phyloP scores from a whole-genome alignment of 345 rosid genomes.

The Corchorus olitorius region DNA sequence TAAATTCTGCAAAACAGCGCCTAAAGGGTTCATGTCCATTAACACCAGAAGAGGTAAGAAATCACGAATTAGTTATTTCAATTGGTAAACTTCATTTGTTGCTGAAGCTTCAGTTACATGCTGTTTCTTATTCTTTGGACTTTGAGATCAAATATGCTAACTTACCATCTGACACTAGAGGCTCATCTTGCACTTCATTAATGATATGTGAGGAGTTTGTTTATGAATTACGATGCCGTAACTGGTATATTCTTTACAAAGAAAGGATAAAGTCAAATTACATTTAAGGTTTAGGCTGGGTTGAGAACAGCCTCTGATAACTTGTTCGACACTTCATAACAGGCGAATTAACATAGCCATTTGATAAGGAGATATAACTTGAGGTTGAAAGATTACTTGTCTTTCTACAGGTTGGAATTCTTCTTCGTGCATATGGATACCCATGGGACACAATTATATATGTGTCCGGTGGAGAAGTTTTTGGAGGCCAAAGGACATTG shows the following conservation, averaged over 20 bases:
- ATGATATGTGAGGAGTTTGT: not conserved
- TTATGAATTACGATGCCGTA: not conserved
- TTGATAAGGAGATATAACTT: not conserved
- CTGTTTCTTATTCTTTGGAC: not conserved
- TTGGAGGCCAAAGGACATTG: slow-evolving; percentile 90
- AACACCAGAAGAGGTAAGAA: slow-evolving; percentile 89
- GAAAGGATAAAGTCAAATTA: not conserved
- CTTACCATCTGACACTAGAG: not conserved
- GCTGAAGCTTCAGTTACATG: not conserved
- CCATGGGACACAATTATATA: slow-evolving; percentile 85
- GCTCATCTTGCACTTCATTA: not conserved
- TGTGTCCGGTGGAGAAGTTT: slow-evolving; percentile 93
- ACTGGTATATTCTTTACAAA: not conserved
- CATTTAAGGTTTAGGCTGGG: not conserved
- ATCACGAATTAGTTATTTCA: not conserved
- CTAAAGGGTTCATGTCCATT: slow-evolving; percentile 80
- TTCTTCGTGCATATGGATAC: slow-evolving; percentile 94
- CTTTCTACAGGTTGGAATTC: slow-evolving; percentile 77
- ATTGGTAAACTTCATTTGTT: not conserved
- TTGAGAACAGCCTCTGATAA: not conserved
- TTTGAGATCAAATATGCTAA: not conserved
- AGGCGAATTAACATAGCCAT: slow-evolving; percentile 6
- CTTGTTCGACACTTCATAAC: not conserved
- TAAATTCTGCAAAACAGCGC: slow-evolving; percentile 67
- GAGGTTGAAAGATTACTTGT: not conserved